Base-by-base conservation (phyloP, 2,329 filamentous ascomycete genomes). In the Lasiodiplodia sp. region DNA sequence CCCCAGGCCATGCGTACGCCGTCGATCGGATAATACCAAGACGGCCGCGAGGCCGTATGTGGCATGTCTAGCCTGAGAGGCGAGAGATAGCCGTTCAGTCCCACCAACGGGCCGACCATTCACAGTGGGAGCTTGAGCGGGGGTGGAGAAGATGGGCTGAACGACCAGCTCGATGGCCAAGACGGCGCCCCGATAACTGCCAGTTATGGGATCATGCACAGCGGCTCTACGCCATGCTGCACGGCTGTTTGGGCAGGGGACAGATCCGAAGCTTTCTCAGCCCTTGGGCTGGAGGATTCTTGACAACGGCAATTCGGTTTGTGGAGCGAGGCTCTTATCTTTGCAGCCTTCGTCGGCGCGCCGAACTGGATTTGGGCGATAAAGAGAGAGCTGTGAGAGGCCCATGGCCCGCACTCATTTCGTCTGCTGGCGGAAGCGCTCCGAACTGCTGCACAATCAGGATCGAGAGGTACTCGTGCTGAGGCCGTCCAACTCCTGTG, bases 21-120 rank as follows among this genome's bases (percentile, higher is more conserved):
- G 60, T 64, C 60, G 60, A 64, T 64, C 60, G 44, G 38, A 25
- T 64, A 64, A 52, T 52, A 52, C 60, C 60, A 52, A 38, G 60
- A 49, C 60, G 60, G 60, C 60, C 60, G 60, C 60, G 44, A 52
- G 28, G 47, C 60, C 60, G 60, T 21, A 64, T 64, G 7, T 11
- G 60, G 60, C 5, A 64, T 64, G 18, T 52, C 44, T 40, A 64
- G 10, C 60, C 60, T 64, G 47, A 44, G 44, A 64, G 60, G 60
- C 60, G 60, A 64, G 60, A 64, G 60, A 64, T 64, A 64, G 60
- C 60, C 47, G 60, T 64, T 63, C 23, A n/a, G n/a, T 51, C 18
- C 25, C 44, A 38, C 25, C 37, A 34, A 18, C 55, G n/a, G 25
- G 40, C 28, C 16, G 58, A 37, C 58, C 58, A 63, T 28, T 63